Evolutionary conservation across 2,329 filamentous ascomycete species (phyloP).

Genomic region (Trichoderma koningiopsis): DNA sequence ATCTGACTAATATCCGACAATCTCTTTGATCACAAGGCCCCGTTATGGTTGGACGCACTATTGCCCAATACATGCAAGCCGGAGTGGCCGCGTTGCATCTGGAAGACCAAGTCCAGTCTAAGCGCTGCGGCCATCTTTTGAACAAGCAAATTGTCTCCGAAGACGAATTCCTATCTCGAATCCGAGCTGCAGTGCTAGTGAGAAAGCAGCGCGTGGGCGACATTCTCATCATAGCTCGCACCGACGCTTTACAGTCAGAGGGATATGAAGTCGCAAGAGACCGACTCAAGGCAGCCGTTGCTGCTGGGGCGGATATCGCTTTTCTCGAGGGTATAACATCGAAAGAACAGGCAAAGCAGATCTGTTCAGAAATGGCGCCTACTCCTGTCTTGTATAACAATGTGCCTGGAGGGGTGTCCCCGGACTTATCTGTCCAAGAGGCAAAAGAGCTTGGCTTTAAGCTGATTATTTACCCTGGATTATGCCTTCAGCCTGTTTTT

Average conservation of each 20-base stretch:
- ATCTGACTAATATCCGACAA: neutral
- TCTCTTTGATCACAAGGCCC: conserved; percentile 32
- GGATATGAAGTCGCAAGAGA: conserved; percentile 60
- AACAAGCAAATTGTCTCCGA: conserved; percentile 61
- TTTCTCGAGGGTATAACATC: conserved; percentile 61
- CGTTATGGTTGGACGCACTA: conserved; percentile 55
- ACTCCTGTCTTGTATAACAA: conserved; percentile 59
- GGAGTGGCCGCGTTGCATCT: conserved; percentile 63
- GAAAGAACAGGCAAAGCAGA: conserved; percentile 51
- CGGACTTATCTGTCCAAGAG: conserved; percentile 54
- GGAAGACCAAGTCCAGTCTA: conserved; percentile 65
- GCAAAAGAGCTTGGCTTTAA: conserved; percentile 59
- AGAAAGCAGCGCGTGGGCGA: conserved; percentile 44
- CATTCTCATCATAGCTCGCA: conserved; percentile 66
- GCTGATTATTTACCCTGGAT: conserved; percentile 58
- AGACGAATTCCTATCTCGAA: conserved; percentile 55
- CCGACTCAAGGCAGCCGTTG: conserved; percentile 53
- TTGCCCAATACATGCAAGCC: conserved; percentile 53
- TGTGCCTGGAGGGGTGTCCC: conserved; percentile 58
- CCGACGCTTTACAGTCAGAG: conserved; percentile 59
- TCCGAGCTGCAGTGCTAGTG: conserved; percentile 57
- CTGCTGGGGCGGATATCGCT: conserved; percentile 60
- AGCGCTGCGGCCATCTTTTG: conserved; percentile 65
- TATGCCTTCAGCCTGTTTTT: conserved; percentile 9
- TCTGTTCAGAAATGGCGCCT: conserved; percentile 51